These are phyloP conservation scores for Lasiodiplodia sp. DNA, from an alignment of 2,329 filamentous ascomycete species.

Conservation along the genomic window DNA sequence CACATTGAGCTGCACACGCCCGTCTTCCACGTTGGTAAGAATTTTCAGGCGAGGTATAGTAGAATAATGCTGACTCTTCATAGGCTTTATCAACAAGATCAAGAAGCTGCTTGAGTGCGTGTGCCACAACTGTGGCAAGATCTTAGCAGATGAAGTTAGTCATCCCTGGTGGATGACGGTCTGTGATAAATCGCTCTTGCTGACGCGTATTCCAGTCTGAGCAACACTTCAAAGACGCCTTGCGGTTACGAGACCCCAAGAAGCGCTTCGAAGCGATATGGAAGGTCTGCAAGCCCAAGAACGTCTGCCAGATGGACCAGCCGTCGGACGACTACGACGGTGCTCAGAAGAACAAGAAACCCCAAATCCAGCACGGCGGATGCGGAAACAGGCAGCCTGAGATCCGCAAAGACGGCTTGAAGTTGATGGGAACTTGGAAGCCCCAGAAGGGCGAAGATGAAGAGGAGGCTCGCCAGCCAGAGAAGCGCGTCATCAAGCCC, in stretches of 20 bases:
- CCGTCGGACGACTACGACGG: slow-evolving; percentile 65
- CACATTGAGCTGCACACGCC: slow-evolving; percentile 98
- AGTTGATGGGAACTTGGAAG: slow-evolving; percentile 79
- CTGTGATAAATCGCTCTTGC: slow-evolving; percentile 61
- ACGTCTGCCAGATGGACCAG: slow-evolving; percentile 61
- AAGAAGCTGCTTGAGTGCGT: slow-evolving; percentile 99
- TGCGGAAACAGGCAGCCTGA: slow-evolving; percentile 92
- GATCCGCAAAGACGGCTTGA: slow-evolving; percentile 85
- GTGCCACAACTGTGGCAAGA: slow-evolving; percentile 98
- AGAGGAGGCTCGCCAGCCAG: slow-evolving; percentile 68
- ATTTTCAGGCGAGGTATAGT: not conserved
- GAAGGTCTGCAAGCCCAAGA: slow-evolving; percentile 89
- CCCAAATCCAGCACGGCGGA: slow-evolving; percentile 73
- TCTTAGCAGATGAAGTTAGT: slow-evolving; percentile 98
- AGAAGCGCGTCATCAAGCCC: slow-evolving; percentile 83
- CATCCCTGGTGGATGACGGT: slow-evolving; percentile 54
- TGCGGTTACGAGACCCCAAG: slow-evolving; percentile 89
- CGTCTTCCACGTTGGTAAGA: slow-evolving; percentile 82
- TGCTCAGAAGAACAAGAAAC: slow-evolving; percentile 54
- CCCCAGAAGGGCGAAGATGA: slow-evolving; percentile 73
- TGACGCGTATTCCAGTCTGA: slow-evolving; percentile 58
- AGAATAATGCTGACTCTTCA: not conserved
- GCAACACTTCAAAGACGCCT: slow-evolving; percentile 70
- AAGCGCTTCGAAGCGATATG: slow-evolving; percentile 92
- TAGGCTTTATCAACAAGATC: slow-evolving; percentile 97